phyloP scores from a whole-genome alignment of 73 alveolate species.

The Paramecium pentaurelia region DNA sequence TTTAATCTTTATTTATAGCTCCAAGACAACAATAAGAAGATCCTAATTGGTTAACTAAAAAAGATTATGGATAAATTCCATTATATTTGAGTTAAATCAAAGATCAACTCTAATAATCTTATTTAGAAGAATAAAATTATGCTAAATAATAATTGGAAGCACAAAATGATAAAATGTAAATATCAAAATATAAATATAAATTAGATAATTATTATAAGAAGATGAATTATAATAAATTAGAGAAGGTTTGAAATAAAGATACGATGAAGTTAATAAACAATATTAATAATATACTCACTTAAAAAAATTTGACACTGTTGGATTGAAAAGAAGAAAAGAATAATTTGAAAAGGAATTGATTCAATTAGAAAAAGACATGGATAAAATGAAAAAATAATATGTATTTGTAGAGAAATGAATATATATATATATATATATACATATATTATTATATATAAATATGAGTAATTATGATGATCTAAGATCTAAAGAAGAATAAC shows the following conservation, averaged over 20 bases:
- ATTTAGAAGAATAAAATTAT: constrained; percentile 67
- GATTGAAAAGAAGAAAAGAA: constrained; percentile 55
- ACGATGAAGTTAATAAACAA: constrained; percentile 64
- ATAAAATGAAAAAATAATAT: background rate
- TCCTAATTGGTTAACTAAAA: constrained; percentile 58
- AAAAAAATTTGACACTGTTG: constrained; percentile 69
- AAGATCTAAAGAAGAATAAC: background rate
- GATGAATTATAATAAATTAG: constrained; percentile 67
- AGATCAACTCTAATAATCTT: constrained; percentile 64
- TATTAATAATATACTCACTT: constrained; percentile 66
- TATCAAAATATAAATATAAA: background rate
- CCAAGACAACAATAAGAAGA: constrained; percentile 50
- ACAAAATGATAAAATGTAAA: background rate
- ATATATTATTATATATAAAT: background rate
- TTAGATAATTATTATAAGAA: constrained; percentile 53
- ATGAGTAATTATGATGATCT: background rate
- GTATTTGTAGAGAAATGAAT: constrained; percentile 22
- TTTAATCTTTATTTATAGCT: constrained; percentile 46
- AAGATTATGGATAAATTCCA: constrained; percentile 74
- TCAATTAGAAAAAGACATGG: constrained; percentile 42
- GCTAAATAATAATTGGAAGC: constrained; percentile 54
- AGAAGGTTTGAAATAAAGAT: constrained; percentile 69
- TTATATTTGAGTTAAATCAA: constrained; percentile 61
- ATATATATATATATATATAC: background rate
- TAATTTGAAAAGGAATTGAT: background rate